phyloP scores from a whole-genome alignment of 192 early-diverging fungal species.

The Entrophospora sp. region DNA sequence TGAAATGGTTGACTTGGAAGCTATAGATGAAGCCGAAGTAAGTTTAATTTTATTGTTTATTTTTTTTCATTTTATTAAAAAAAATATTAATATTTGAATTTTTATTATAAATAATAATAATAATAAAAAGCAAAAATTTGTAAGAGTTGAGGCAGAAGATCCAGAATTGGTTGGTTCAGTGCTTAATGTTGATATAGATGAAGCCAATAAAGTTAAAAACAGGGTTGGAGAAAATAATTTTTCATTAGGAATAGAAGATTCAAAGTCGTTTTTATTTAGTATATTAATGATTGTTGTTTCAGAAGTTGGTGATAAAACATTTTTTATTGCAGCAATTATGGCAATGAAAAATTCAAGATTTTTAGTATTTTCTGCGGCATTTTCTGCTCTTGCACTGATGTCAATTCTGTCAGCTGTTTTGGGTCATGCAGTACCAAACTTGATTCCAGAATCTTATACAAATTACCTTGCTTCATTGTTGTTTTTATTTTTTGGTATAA shows the following conservation, averaged over 20 bases:
- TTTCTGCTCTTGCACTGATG: slow-evolving; percentile 85
- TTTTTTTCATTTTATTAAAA: no score
- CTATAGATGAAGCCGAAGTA: no score
- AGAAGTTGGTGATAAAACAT: slow-evolving; percentile 99
- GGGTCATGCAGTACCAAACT: slow-evolving; percentile 80
- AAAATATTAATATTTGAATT: no score
- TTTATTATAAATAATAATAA: no score
- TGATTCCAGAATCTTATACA: slow-evolving; percentile 83
- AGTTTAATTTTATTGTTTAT: no score
- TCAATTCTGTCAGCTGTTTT: slow-evolving; percentile 90
- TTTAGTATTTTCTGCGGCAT: slow-evolving; percentile 84
- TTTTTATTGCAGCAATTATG: slow-evolving; percentile 96
- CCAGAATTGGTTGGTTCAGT: slow-evolving; percentile 14
- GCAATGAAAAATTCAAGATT: slow-evolving; percentile 93
- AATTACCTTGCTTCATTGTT: slow-evolving; percentile 73
- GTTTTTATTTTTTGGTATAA: slow-evolving; percentile 90
- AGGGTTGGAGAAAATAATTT: no score
- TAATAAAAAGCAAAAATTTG: neutral
- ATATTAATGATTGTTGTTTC: slow-evolving; percentile 90
- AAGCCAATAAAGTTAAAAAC: neutral
- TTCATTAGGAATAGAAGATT: slow-evolving; percentile 28
- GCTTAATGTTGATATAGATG: neutral
- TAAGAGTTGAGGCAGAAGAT: slow-evolving; percentile 6
- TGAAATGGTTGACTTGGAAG: no score
- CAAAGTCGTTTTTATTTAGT: slow-evolving; percentile 46